A percentile compares a stretch with the other conserved stretches of the same genome.
Conservation (phyloP, 2,329 filamentous ascomycete genomes). For the Aspergillus sp. region DNA sequence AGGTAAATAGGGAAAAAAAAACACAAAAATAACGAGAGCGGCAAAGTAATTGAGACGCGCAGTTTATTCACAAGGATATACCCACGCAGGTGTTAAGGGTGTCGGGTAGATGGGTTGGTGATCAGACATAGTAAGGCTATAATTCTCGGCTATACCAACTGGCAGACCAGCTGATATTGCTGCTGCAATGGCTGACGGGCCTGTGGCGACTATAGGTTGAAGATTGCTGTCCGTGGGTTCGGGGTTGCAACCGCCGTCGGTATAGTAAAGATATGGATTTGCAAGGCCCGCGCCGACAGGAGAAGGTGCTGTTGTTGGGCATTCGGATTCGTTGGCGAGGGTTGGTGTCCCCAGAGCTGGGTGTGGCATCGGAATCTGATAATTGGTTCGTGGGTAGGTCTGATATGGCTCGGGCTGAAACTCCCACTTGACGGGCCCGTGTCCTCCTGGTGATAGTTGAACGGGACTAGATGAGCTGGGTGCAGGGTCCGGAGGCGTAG, state of each 20-base stretch:
- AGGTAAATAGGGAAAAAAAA: neutral
- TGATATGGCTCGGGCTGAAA: constrained; percentile 21
- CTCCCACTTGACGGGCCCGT: constrained; percentile 29
- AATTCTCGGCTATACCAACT: constrained; percentile 25
- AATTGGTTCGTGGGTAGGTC: constrained; percentile 21
- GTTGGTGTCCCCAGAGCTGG: constrained; percentile 17
- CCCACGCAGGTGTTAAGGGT: constrained; percentile 19
- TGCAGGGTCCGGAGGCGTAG: constrained; percentile 33
- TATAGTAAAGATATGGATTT: constrained; percentile 27
- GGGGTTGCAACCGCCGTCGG: constrained; percentile 16
- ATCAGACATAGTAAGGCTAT: constrained; percentile 25
- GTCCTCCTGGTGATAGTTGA: constrained; percentile 17
- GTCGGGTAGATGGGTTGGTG: constrained; percentile 17
- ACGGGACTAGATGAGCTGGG: constrained; percentile 23
- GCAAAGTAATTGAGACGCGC: neutral
- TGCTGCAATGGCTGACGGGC: constrained; percentile 16
- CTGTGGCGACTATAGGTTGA: constrained; percentile 18
- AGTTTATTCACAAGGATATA: constrained; percentile 18
- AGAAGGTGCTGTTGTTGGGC: constrained; percentile 7
- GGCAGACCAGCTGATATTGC: constrained; percentile 17
- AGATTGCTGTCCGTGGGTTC: constrained; percentile 14
- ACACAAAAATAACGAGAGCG: neutral
- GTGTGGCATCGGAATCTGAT: constrained; percentile 22
- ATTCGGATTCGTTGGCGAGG: constrained; percentile 15
- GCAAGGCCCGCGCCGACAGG: constrained; percentile 13